Evolutionary conservation across 2,329 filamentous ascomycete species (phyloP).

Genomic region (Xylariaceae sp.): DNA sequence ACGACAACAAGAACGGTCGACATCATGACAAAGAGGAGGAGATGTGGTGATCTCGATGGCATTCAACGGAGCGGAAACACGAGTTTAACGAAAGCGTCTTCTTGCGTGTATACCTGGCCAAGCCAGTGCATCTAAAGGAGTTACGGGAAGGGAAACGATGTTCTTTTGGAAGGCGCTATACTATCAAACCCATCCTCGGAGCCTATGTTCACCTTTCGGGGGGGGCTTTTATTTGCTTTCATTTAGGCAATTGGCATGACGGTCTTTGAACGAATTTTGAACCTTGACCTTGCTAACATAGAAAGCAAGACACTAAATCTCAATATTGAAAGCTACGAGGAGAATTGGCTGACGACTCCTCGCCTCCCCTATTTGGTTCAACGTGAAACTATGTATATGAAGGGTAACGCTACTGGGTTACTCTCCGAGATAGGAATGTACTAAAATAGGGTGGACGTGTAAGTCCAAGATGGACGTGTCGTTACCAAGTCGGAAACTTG

Average conservation of each 20-base stretch:
- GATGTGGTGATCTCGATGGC: conserved; percentile 51
- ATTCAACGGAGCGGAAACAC: conserved; percentile 23
- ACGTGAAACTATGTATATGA: neutral
- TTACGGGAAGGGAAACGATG: conserved; percentile 26
- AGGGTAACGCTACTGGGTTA: neutral
- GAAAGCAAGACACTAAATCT: conserved; percentile 12
- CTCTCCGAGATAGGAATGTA: neutral
- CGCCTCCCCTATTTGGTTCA: neutral
- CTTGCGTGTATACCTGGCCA: conserved; percentile 29
- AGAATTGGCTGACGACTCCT: neutral
- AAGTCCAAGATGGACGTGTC: neutral
- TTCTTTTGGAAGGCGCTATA: conserved; percentile 11
- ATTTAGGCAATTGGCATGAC: conserved; percentile 16
- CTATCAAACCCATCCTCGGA: conserved; percentile 12
- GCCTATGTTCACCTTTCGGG: conserved; percentile 19
- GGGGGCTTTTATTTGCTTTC: conserved; percentile 10
- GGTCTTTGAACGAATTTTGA: neutral
- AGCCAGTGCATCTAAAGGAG: conserved; percentile 34
- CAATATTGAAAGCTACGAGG: neutral
- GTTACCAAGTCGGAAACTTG: too few relatives aligned
- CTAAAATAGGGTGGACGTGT: neutral
- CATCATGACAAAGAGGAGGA: conserved; percentile 45
- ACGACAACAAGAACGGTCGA: conserved; percentile 37
- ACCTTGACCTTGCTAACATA: conserved; percentile 8
- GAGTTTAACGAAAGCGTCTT: conserved; percentile 27